Evolutionary conservation across 495 filamentous ascomycete genomes (phyloP).

Genomic region (Aspergillus sclerotioniger): DNA sequence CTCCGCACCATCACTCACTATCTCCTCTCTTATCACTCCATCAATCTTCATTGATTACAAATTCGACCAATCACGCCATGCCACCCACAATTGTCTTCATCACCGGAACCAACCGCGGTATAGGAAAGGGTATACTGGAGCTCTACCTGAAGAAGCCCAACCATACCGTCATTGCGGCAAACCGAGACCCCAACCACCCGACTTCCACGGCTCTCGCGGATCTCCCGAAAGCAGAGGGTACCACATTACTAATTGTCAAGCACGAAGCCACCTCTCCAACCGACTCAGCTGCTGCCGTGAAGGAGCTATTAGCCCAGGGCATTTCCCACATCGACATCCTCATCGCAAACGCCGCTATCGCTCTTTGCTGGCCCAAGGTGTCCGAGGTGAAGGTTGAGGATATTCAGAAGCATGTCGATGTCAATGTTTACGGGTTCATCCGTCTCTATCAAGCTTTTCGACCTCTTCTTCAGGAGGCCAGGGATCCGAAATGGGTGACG

Average conservation of each 20-base stretch:
- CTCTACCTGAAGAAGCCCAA: slow-evolving; percentile 40
- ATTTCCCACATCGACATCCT: slow-evolving; percentile 47
- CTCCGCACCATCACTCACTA: too few relatives aligned
- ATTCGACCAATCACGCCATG: neutral
- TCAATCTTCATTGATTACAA: too few relatives aligned
- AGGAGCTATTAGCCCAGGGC: slow-evolving; percentile 25
- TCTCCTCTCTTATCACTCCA: too few relatives aligned
- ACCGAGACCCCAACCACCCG: slow-evolving; percentile 33
- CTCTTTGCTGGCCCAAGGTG: slow-evolving; percentile 16
- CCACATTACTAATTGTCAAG: slow-evolving; percentile 38
- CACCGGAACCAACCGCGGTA: slow-evolving; percentile 44
- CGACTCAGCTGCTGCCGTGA: slow-evolving; percentile 25
- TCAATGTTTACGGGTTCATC: slow-evolving; percentile 13
- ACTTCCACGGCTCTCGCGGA: slow-evolving; percentile 24
- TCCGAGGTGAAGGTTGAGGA: slow-evolving; percentile 22
- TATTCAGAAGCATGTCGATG: slow-evolving; percentile 19
- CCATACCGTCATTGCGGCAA: slow-evolving; percentile 47
- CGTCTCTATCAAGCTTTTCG: slow-evolving; percentile 14
- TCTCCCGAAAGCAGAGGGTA: slow-evolving; percentile 31
- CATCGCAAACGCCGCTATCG: slow-evolving; percentile 50
- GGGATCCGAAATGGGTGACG: slow-evolving; percentile 34
- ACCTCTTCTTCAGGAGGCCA: slow-evolving; percentile 30
- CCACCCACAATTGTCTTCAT: slow-evolving; percentile 26
- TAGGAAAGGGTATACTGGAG: slow-evolving; percentile 43
- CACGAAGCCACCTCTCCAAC: slow-evolving; percentile 36